phyloP scores from a whole-genome alignment of 208 protist genomes.

The Pavlovales sp. region DNA sequence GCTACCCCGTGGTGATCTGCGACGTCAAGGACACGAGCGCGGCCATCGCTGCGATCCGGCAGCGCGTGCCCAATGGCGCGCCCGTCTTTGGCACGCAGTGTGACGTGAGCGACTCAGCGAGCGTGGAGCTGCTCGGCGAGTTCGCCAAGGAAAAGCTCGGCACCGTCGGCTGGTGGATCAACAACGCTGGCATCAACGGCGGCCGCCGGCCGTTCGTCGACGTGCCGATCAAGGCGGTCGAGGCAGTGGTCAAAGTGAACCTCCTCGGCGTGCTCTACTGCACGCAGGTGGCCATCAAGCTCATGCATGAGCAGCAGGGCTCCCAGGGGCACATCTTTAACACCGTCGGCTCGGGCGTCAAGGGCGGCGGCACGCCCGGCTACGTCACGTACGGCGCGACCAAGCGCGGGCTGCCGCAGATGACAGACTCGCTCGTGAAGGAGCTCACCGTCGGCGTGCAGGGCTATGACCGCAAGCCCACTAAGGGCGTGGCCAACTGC shows the following conservation, averaged over 20 bases:
- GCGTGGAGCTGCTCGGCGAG: constrained; percentile 32
- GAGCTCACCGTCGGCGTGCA: constrained; percentile 44
- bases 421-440: constrained; percentile 53
- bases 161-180: constrained; percentile 52
- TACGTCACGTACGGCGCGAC: constrained; percentile 53
- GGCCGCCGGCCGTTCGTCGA: constrained; percentile 36
- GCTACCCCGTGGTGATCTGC: constrained; percentile 51
- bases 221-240: constrained; percentile 25
- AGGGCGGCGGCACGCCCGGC: constrained; percentile 51
- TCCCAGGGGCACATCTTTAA: constrained; percentile 49
- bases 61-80: background rate
- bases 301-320: constrained; percentile 42
- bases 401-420: constrained; percentile 54
- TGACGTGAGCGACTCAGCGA: constrained; percentile 32
- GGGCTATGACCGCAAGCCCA: constrained; percentile 27
- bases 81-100: background rate
- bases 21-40: constrained; percentile 45
- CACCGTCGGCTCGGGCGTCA: constrained; percentile 53
- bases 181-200: constrained; percentile 55
- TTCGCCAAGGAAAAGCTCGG: constrained; percentile 49
- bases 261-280: constrained; percentile 53
- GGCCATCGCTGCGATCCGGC: background rate
- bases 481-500: background rate
- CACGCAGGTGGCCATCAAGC: constrained; percentile 47
- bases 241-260: constrained; percentile 53